Conservation (phyloP, 2,329 filamentous ascomycete species). For the Epichloe brachyelytri region DNA sequence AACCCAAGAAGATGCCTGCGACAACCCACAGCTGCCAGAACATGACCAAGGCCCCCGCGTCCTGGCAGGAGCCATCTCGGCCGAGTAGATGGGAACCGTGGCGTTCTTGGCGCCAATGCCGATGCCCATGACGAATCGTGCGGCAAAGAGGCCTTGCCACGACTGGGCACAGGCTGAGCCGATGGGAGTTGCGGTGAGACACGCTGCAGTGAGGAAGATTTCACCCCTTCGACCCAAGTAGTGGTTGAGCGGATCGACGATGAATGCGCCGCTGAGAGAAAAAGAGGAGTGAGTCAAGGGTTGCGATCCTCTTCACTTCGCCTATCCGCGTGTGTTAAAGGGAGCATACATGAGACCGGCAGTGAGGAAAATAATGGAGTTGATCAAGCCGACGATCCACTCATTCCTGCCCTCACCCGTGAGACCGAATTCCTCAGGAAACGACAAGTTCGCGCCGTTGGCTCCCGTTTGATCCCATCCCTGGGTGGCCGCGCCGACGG, state of each 20-base stretch:
- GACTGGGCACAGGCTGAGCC: constrained; percentile 47
- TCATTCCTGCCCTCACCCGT: constrained; percentile 28
- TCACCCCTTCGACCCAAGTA: constrained; percentile 52
- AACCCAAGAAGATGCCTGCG: constrained; percentile 31
- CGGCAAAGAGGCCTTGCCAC: constrained; percentile 53
- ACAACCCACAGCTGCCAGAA: constrained; percentile 44
- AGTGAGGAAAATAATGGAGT: constrained; percentile 20
- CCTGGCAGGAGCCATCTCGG: constrained; percentile 53
- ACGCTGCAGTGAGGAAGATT: constrained; percentile 47
- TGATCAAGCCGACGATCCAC: constrained; percentile 20
- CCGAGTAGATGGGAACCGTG: constrained; percentile 58
- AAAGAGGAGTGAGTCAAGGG: background rate
- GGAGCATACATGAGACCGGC: constrained; percentile 41
- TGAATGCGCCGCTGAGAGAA: constrained; percentile 13
- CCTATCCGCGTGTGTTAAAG: background rate
- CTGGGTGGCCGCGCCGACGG: constrained; percentile 41
- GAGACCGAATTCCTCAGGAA: constrained; percentile 30
- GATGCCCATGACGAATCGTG: constrained; percentile 54
- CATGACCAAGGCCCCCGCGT: constrained; percentile 69
- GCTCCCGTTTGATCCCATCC: constrained; percentile 52
- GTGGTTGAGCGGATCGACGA: constrained; percentile 38
- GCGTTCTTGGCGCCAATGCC: constrained; percentile 53
- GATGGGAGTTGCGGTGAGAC: constrained; percentile 36
- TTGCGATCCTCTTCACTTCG: background rate
- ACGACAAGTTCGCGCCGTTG: constrained; percentile 48